Evolutionary conservation across 768 basidiomycete genomes (phyloP).

Genomic region (Rhodosporidiobolus sp.): DNA sequence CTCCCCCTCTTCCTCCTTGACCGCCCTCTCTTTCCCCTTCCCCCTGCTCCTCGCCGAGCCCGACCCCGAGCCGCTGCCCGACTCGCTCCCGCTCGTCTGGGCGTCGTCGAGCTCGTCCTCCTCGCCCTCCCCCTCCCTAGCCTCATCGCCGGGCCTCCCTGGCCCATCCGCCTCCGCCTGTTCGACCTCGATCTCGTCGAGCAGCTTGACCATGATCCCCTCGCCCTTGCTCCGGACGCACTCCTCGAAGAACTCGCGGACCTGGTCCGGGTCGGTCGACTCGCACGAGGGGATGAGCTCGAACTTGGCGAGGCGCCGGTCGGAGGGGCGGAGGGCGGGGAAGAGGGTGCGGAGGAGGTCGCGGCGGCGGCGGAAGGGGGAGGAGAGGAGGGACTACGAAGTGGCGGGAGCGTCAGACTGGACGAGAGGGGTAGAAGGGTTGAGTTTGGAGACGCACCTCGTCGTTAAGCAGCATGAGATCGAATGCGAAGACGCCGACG

Average conservation of each 20-base stretch:
- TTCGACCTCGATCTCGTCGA: constrained; percentile 56
- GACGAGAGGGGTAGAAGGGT: constrained; percentile 51
- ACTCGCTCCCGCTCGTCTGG: constrained; percentile 32
- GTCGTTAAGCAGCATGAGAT: constrained; percentile 80
- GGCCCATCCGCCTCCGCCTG: constrained; percentile 49
- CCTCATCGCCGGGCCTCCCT: constrained; percentile 49
- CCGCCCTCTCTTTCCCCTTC: neutral
- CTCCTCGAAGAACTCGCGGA: constrained; percentile 72
- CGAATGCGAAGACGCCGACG: constrained; percentile 83
- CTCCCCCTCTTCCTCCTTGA: neutral
- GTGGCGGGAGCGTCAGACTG: neutral
- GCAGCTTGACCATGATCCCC: constrained; percentile 91
- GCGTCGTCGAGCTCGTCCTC: constrained; percentile 43
- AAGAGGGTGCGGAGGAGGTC: constrained; percentile 64
- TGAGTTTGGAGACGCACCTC: constrained; percentile 56
- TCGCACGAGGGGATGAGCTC: constrained; percentile 57
- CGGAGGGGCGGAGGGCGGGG: constrained; percentile 55
- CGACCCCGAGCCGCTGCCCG: neutral
- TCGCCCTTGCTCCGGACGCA: constrained; percentile 69
- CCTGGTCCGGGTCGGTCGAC: constrained; percentile 57
- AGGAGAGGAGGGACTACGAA: constrained; percentile 63
- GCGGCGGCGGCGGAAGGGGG: constrained; percentile 69
- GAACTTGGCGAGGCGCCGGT: constrained; percentile 59
- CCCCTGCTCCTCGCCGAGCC: neutral
- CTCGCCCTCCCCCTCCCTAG: constrained; percentile 32